phyloP scores from a whole-genome alignment of 345 rosid genomes.

The Brassica nigra region DNA sequence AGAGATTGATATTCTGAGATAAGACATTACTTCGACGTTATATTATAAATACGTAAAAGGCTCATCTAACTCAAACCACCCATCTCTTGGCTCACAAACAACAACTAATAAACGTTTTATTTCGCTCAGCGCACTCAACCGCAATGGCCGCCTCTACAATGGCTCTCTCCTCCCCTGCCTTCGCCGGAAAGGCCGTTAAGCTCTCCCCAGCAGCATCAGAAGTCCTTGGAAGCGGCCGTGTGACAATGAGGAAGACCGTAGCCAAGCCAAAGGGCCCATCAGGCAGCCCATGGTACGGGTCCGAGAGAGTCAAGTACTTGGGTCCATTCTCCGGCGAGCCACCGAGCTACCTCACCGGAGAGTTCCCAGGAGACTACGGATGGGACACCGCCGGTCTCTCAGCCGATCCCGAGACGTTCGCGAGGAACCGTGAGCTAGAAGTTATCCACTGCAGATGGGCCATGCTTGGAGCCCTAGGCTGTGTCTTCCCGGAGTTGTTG shows the following conservation, averaged over 20 bases:
- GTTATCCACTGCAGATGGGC: neutral
- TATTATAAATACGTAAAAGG: slow-evolving; percentile 8
- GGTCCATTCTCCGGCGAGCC: neutral
- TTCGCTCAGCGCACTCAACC: slow-evolving; percentile 11
- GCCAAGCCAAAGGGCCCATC: slow-evolving; percentile 1
- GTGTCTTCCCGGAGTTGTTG: neutral
- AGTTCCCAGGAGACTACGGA: slow-evolving; percentile 71
- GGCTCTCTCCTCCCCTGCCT: slow-evolving; percentile 73
- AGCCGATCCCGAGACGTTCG: slow-evolving; percentile 60
- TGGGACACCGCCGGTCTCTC: slow-evolving; percentile 62
- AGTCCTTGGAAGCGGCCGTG: slow-evolving; percentile 53
- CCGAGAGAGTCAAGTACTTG: neutral
- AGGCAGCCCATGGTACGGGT: neutral
- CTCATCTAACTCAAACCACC: slow-evolving; percentile 26
- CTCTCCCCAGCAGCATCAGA: slow-evolving; percentile 29
- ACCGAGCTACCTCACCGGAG: slow-evolving; percentile 55
- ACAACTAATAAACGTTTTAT: slow-evolving; percentile 24
- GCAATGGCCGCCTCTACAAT: slow-evolving; percentile 65
- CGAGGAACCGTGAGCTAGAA: slow-evolving; percentile 16
- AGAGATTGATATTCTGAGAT: slow-evolving; percentile 28
- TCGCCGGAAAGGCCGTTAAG: slow-evolving; percentile 59
- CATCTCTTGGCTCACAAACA: slow-evolving; percentile 36
- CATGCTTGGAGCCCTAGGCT: slow-evolving; percentile 1
- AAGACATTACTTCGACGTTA: slow-evolving; percentile 7
- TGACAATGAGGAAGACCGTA: slow-evolving; percentile 4